Evolutionary conservation across 768 basidiomycete species (phyloP).

Genomic region (Termitomyces sp.): DNA sequence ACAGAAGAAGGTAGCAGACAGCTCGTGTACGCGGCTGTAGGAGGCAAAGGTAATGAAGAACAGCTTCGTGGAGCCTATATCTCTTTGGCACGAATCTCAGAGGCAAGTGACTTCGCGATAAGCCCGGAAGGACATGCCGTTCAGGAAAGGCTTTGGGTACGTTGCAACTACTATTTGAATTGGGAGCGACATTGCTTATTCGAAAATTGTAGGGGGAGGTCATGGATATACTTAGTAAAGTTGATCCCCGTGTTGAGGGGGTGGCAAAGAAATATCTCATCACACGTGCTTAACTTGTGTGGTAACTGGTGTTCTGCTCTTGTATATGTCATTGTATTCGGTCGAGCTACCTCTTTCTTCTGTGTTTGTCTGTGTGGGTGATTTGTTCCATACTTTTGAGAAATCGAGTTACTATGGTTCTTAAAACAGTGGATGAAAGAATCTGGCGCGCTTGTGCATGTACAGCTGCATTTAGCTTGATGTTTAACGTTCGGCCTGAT

Average conservation of each 20-base stretch:
- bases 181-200: neutral
- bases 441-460: no score
- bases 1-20: constrained; percentile 14
- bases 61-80: constrained; percentile 14
- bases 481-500: no score
- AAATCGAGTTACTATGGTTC: no score
- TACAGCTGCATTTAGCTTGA: no score
- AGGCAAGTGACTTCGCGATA: constrained; percentile 13
- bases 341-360: no score
- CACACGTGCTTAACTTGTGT: neutral
- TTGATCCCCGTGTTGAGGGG: constrained; percentile 8
- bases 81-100: constrained; percentile 6
- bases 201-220: constrained; percentile 6
- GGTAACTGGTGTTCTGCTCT: no score
- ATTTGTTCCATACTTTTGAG: no score
- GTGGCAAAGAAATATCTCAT: constrained; percentile 7
- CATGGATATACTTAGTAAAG: constrained; percentile 7
- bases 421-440: no score
- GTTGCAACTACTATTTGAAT: neutral
- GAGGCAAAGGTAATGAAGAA: constrained; percentile 6
- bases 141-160: constrained; percentile 15
- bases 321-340: neutral
- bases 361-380: no score
- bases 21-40: constrained; percentile 14
- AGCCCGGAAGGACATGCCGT: constrained; percentile 1